Percentiles rank a stretch among this genome's conserved stretches.
Evolutionary conservation across 805 yeast genomes (phyloP).

Genomic region (Yamadazyma endophytica): DNA sequence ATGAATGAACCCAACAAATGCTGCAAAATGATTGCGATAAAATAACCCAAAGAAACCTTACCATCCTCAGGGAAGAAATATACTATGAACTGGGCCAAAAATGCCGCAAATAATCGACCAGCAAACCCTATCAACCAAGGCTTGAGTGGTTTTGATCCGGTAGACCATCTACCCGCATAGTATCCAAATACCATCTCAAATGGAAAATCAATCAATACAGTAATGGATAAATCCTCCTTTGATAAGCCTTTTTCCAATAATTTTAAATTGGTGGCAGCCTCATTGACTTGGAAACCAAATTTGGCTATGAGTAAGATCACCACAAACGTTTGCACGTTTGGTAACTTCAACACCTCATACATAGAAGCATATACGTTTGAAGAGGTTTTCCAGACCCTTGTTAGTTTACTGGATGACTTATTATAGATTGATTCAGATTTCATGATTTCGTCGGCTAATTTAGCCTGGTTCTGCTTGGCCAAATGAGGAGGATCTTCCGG

Average conservation of each 20-base stretch:
- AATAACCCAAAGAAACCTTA: constrained; percentile 49
- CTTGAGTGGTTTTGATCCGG: constrained; percentile 66
- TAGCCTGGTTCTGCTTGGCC: constrained; percentile 24
- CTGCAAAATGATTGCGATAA: constrained; percentile 70
- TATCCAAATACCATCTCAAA: constrained; percentile 94
- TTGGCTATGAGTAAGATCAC: constrained; percentile 75
- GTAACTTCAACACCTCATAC: constrained; percentile 63
- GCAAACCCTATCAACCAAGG: constrained; percentile 91
- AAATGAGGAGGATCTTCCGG: constrained; percentile 68
- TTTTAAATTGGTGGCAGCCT: constrained; percentile 91
- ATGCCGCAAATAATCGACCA: constrained; percentile 76
- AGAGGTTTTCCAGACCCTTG: constrained; percentile 9
- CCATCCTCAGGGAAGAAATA: constrained; percentile 61
- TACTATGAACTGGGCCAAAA: constrained; percentile 70
- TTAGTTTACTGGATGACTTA: constrained; percentile 8
- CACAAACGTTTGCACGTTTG: constrained; percentile 71
- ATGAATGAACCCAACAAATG: constrained; percentile 86
- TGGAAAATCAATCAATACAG: constrained; percentile 92
- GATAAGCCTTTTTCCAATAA: constrained; percentile 86
- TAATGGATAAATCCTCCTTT: constrained; percentile 88
- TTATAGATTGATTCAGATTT: constrained; percentile 25
- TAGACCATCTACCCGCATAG: constrained; percentile 93
- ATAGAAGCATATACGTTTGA: constrained; percentile 56
- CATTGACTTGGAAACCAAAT: constrained; percentile 92
- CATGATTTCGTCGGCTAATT: constrained; percentile 22